phyloP scores from a whole-genome alignment of 352 stramenopile species.

The Halophytophthora batemanensis region DNA sequence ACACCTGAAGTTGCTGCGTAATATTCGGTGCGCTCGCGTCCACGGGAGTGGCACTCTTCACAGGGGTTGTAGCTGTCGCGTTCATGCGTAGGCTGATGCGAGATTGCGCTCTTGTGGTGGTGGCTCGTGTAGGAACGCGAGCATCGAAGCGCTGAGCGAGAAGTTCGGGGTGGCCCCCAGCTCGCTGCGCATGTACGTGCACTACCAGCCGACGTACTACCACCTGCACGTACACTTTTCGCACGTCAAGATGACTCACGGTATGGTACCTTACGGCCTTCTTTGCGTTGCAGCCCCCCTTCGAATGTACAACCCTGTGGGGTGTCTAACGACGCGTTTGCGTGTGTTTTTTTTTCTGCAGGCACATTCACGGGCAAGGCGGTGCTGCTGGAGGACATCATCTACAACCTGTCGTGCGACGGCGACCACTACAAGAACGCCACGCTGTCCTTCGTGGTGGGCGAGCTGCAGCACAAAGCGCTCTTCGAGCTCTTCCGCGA shows the following conservation, averaged over 20 bases:
- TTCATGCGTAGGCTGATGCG: neutral
- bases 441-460: constrained; percentile 71
- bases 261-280: constrained; percentile 18
- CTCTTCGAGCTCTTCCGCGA: constrained; percentile 62
- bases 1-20: constrained; percentile 65
- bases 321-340: too few species aligned
- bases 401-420: constrained; percentile 72
- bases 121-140: constrained; percentile 39
- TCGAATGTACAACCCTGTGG: neutral
- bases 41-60: neutral
- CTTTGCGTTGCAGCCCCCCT: neutral
- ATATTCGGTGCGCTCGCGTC: constrained; percentile 49
- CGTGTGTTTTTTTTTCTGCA: constrained; percentile 7
- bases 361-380: constrained; percentile 77
- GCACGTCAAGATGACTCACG: constrained; percentile 79
- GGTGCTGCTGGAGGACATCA: constrained; percentile 80
- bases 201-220: constrained; percentile 90
- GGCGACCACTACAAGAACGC: constrained; percentile 69
- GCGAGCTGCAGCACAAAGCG: constrained; percentile 79
- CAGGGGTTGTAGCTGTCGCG: neutral
- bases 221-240: constrained; percentile 88
- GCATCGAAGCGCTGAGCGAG: constrained; percentile 41
- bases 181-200: constrained; percentile 77
- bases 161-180: constrained; percentile 59
- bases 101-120: constrained; percentile 1